Conservation (phyloP, 257 asterid genomes). For the Solanum phureja region DNA sequence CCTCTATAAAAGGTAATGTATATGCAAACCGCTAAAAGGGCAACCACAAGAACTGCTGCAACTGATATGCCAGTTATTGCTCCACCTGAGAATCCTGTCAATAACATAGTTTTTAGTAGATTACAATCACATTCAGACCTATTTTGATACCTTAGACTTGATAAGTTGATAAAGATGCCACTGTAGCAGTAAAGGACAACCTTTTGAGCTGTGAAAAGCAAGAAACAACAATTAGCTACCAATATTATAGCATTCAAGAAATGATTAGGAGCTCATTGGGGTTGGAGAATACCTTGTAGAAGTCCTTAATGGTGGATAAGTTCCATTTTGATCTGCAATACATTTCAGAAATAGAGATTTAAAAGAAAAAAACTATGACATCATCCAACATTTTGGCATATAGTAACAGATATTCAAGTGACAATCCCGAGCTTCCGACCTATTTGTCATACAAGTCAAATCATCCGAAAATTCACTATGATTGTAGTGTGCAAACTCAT, state of each 20-base stretch:
- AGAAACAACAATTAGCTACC: constrained; percentile 14
- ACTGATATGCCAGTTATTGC: constrained; percentile 68
- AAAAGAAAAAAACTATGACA: background rate
- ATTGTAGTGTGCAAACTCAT: background rate
- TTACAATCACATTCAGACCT: constrained; percentile 4
- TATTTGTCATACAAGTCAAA: background rate
- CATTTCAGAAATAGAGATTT: background rate
- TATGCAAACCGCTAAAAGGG: constrained; percentile 31
- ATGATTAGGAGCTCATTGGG: background rate
- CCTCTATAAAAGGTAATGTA: constrained; percentile 31
- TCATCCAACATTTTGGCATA: constrained; percentile 4
- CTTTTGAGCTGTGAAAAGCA: constrained; percentile 65
- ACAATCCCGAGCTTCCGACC: background rate
- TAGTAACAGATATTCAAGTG: background rate
- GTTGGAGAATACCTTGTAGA: constrained; percentile 29
- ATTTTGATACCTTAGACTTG: background rate
- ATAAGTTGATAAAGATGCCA: background rate
- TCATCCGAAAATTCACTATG: background rate
- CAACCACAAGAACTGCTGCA: constrained; percentile 37
- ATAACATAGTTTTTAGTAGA: background rate
- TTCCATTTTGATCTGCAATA: constrained; percentile 75
- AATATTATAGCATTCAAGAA: background rate
- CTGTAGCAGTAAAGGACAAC: constrained; percentile 25
- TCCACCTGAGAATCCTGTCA: constrained; percentile 61
- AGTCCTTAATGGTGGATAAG: constrained; percentile 54